Conservation (phyloP, 2,329 filamentous ascomycete genomes). For the Microsporum ferrugineum region DNA sequence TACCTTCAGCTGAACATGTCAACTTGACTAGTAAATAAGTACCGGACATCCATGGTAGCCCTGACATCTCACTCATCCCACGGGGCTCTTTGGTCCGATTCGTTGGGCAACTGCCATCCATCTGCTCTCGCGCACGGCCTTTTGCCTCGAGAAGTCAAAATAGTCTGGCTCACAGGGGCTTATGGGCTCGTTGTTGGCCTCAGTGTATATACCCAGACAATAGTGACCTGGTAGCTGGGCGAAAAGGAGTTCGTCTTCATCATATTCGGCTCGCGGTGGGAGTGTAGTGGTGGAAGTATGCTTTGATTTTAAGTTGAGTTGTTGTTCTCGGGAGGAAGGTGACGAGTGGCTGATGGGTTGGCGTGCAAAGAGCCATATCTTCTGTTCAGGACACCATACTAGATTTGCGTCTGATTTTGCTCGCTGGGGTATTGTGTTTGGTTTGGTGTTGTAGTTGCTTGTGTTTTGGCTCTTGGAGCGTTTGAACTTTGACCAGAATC, state of each 20-base stretch:
- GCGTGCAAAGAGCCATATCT: constrained; percentile 14
- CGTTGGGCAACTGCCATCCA: constrained; percentile 1
- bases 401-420: constrained; percentile 10
- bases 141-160: background rate
- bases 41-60: background rate
- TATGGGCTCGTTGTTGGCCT: background rate
- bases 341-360: background rate
- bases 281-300: background rate
- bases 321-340: background rate
- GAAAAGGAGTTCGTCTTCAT: constrained; percentile 13
- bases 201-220: constrained; percentile 5
- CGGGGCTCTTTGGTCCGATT: background rate
- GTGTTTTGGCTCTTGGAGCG: constrained; percentile 1
- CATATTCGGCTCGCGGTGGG: background rate
- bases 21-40: background rate
- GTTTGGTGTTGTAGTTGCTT: background rate
- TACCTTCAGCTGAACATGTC: background rate
- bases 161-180: background rate
- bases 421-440: constrained; percentile 6
- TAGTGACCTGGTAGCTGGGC: constrained; percentile 15
- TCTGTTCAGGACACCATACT: constrained; percentile 12
- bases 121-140: background rate
- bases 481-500: constrained; percentile 10
- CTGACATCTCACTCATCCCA: background rate
- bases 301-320: background rate